phyloP scores from a whole-genome alignment of 2,329 filamentous ascomycete species.

The Phaeophleospora eucalypticola region DNA sequence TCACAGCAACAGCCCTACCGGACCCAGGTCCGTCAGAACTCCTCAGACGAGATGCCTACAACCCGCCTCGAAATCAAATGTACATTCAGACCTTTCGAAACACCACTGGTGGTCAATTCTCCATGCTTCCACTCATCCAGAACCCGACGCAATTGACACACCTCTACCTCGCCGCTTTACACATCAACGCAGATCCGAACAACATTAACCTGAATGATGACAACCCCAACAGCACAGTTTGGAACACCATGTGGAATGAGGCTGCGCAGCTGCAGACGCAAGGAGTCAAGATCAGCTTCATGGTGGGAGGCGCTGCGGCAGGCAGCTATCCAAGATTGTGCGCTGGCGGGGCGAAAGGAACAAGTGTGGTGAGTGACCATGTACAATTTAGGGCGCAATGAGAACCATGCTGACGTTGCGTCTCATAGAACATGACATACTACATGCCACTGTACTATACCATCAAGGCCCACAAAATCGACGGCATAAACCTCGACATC shows the following conservation, averaged over 20 bases:
- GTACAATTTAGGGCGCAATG: not conserved
- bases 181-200: conserved; percentile 26
- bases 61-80: conserved; percentile 18
- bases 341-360: conserved; percentile 11
- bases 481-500: conserved; percentile 31
- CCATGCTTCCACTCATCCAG: conserved; percentile 25
- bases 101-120: conserved; percentile 22
- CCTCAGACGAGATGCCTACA: conserved; percentile 14
- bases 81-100: conserved; percentile 29
- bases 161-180: conserved; percentile 27
- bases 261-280: conserved; percentile 21
- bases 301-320: conserved; percentile 27
- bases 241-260: conserved; percentile 25
- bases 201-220: conserved; percentile 30
- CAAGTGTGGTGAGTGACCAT: conserved; percentile 5
- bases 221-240: conserved; percentile 22
- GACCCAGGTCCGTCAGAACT: not conserved
- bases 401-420: not conserved
- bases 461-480: conserved; percentile 22
- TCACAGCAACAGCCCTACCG: too few species aligned
- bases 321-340: conserved; percentile 27
- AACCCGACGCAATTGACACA: conserved; percentile 28
- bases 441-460: conserved; percentile 26
- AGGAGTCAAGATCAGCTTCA: conserved; percentile 30
- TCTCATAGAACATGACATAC: conserved; percentile 20